phyloP scores from a whole-genome alignment of 1,284 basidiomycete species.

The Malassezia dermatis region DNA sequence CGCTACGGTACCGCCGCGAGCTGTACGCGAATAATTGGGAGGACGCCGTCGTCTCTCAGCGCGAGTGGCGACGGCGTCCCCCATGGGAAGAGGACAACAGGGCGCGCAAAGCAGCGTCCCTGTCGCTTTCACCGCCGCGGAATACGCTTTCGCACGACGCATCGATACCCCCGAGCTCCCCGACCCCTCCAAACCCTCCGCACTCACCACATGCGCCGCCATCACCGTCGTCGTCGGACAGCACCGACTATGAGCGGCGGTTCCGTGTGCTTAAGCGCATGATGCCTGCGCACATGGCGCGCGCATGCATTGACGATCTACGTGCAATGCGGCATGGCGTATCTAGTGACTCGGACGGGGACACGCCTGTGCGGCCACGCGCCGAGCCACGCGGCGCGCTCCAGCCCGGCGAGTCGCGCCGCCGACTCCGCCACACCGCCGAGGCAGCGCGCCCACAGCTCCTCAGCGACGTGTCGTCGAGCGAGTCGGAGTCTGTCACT shows the following conservation, averaged over 20 bases:
- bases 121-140: not conserved
- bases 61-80: constrained; percentile 24
- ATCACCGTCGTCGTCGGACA: constrained; percentile 16
- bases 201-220: not conserved
- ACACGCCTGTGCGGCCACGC: not conserved
- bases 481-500: not conserved
- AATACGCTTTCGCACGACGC: not conserved
- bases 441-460: constrained; percentile 16
- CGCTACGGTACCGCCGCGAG: constrained; percentile 39
- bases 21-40: constrained; percentile 49
- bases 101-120: not conserved
- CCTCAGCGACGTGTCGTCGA: constrained; percentile 22
- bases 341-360: constrained; percentile 31
- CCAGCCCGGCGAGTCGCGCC: constrained; percentile 28
- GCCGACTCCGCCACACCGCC: constrained; percentile 20
- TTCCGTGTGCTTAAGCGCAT: constrained; percentile 39
- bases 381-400: constrained; percentile 9
- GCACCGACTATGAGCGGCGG: constrained; percentile 39
- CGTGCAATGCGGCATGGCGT: constrained; percentile 32
- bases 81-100: not conserved
- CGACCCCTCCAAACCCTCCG: not conserved
- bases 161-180: not conserved
- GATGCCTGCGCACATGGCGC: constrained; percentile 43
- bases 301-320: constrained; percentile 39
- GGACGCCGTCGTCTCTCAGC: constrained; percentile 48